Evolutionary conservation across 495 filamentous ascomycete species (phyloP).

Genomic region (Trichoderma erinaceum): DNA sequence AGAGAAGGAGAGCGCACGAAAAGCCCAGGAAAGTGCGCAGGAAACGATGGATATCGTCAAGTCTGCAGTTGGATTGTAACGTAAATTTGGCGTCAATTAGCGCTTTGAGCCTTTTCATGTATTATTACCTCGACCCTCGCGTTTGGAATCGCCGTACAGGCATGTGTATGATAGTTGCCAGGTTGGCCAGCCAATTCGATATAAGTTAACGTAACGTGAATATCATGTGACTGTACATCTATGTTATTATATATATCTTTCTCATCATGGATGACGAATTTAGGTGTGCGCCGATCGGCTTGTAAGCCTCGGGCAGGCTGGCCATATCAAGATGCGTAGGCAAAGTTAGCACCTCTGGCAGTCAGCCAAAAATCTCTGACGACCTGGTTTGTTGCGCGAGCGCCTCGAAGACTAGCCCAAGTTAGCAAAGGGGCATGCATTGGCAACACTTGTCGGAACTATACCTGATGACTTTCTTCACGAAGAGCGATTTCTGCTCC

Average conservation of each 20-base stretch:
- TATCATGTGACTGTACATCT: background rate
- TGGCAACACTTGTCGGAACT: conserved; percentile 26
- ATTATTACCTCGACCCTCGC: background rate
- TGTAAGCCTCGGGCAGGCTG: background rate
- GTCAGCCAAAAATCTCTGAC: conserved; percentile 65
- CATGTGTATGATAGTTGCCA: conserved; percentile 3
- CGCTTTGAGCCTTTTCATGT: background rate
- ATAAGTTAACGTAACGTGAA: background rate
- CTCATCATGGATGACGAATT: background rate
- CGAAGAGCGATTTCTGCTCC: conserved; percentile 55
- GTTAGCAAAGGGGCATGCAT: background rate
- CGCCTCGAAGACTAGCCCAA: conserved; percentile 49
- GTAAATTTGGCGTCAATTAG: background rate
- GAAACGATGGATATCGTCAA: conserved; percentile 58
- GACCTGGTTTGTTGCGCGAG: conserved; percentile 50
- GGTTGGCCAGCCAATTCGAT: background rate
- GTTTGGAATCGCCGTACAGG: background rate
- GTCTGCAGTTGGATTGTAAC: conserved; percentile 13
- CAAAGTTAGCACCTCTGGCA: conserved; percentile 61
- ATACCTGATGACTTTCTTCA: conserved; percentile 53
- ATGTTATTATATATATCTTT: background rate
- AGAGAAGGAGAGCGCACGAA: conserved; percentile 51
- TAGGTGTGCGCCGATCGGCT: background rate
- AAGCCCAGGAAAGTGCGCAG: conserved; percentile 58
- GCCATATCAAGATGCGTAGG: conserved; percentile 43